Conservation (phyloP, 2,329 filamentous ascomycete species). For the Dendryphion nanum region DNA sequence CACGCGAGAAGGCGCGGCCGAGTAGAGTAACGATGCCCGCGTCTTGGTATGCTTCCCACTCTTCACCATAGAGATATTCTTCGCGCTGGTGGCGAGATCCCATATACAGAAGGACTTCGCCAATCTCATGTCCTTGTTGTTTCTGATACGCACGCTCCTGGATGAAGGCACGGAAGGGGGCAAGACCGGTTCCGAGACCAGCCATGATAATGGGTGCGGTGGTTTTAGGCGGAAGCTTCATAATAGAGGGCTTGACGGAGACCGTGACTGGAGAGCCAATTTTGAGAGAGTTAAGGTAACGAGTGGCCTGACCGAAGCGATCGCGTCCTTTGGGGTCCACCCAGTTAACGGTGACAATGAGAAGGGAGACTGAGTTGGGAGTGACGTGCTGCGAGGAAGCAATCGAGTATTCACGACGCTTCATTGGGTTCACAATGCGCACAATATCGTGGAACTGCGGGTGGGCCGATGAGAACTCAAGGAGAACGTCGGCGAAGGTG, state of each 20-base stretch:
- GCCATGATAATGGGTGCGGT: constrained; percentile 98
- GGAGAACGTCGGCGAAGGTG: constrained; percentile 86
- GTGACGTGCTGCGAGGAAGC: constrained; percentile 95
- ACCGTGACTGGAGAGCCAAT: constrained; percentile 80
- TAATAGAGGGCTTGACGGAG: constrained; percentile 95
- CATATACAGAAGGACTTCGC: constrained; percentile 91
- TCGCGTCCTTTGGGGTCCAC: constrained; percentile 82
- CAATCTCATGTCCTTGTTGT: constrained; percentile 93
- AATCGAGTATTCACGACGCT: constrained; percentile 98
- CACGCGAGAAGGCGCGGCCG: constrained; percentile 90
- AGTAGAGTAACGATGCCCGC: constrained; percentile 93
- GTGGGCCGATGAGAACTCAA: constrained; percentile 86
- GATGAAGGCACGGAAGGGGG: constrained; percentile 98
- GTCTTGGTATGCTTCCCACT: constrained; percentile 97
- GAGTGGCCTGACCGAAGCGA: constrained; percentile 89
- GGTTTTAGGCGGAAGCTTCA: constrained; percentile 90
- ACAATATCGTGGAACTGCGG: constrained; percentile 86
- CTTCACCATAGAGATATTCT: constrained; percentile 97
- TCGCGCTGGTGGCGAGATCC: constrained; percentile 96
- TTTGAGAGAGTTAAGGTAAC: constrained; percentile 76
- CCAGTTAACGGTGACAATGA: constrained; percentile 98
- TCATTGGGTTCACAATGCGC: constrained; percentile 84
- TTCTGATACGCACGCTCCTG: constrained; percentile 98
- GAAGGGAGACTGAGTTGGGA: constrained; percentile 82
- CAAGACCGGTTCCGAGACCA: constrained; percentile 94